These are phyloP conservation scores for Malassezia nana DNA, from an alignment of 1,284 basidiomycete genomes.

Conservation along the genomic window DNA sequence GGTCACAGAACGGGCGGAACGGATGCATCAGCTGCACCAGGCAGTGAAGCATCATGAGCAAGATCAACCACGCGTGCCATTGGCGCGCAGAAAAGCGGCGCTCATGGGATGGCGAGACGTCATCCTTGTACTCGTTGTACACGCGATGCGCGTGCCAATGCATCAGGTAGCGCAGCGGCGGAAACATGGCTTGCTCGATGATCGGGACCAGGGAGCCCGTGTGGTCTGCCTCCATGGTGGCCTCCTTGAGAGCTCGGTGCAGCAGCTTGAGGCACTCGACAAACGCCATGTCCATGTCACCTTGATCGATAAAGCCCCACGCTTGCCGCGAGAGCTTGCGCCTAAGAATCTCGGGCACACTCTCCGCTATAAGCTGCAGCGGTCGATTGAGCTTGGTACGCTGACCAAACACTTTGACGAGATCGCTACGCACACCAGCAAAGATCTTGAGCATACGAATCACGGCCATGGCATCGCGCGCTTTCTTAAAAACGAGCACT, in stretches of 20 bases:
- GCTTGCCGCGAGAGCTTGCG: background rate
- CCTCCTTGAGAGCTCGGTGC: background rate
- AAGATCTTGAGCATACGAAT: background rate
- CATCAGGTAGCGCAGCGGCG: background rate
- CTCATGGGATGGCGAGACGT: no score
- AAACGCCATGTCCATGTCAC: background rate
- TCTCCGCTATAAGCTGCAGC: background rate
- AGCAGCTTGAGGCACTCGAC: background rate
- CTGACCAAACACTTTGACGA: background rate
- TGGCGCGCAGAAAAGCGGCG: no score
- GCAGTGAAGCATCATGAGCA: no score
- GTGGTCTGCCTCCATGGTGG: background rate
- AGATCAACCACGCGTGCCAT: no score
- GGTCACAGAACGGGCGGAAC: no score
- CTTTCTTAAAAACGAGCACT: slow-evolving; percentile 53
- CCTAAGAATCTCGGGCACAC: background rate
- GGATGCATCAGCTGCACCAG: no score
- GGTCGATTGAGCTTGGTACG: background rate
- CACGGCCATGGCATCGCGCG: slow-evolving; percentile 58
- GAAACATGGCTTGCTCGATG: background rate
- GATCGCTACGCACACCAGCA: background rate
- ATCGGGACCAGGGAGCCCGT: background rate
- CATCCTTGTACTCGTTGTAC: no score
- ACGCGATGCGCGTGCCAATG: background rate
- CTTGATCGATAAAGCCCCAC: background rate